A percentile compares a stretch with the other conserved stretches of the same genome.
These are phyloP conservation scores for Intubia oerlemansii DNA, from an alignment of 2,329 filamentous ascomycete genomes.

Conservation along the genomic window DNA sequence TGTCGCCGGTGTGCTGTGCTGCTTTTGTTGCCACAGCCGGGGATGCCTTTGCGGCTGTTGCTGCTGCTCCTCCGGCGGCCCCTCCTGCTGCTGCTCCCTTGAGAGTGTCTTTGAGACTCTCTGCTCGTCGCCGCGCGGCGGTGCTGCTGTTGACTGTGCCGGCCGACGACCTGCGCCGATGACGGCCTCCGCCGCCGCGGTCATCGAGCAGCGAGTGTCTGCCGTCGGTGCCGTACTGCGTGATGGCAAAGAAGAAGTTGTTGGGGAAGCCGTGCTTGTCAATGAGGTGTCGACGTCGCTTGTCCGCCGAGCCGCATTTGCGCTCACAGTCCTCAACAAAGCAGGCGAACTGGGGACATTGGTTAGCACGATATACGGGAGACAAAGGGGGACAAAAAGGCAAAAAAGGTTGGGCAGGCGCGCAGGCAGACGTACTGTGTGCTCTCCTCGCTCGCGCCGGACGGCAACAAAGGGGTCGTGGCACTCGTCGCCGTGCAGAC, in stretches of 20 bases:
- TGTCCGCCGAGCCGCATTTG: constrained; percentile 64
- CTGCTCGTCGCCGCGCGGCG: not conserved
- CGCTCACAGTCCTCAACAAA: constrained; percentile 78
- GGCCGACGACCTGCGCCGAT: constrained; percentile 27
- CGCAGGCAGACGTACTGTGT: constrained; percentile 53
- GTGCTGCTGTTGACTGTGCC: too few relatives aligned
- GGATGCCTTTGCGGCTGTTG: too few relatives aligned
- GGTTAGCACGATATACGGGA: not conserved
- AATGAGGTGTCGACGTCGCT: constrained; percentile 70
- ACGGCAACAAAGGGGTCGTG: constrained; percentile 65
- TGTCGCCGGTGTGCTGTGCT: not conserved
- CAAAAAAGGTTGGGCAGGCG: too few relatives aligned
- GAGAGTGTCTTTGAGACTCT: constrained; percentile 1
- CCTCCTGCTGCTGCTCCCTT: not conserved
- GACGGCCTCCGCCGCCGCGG: constrained; percentile 14
- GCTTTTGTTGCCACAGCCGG: too few relatives aligned
- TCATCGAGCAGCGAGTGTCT: constrained; percentile 56
- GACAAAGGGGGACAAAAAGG: not conserved
- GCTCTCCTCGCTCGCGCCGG: constrained; percentile 59
- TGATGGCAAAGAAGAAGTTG: constrained; percentile 72
- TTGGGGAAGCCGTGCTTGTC: constrained; percentile 87
- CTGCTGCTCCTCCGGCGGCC: not conserved
- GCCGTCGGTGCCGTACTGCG: constrained; percentile 76
- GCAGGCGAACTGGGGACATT: constrained; percentile 58
- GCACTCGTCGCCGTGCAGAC: constrained; percentile 73